Base-by-base conservation (phyloP, 2,329 filamentous ascomycete genomes). In the Madurella mycetomatis region DNA sequence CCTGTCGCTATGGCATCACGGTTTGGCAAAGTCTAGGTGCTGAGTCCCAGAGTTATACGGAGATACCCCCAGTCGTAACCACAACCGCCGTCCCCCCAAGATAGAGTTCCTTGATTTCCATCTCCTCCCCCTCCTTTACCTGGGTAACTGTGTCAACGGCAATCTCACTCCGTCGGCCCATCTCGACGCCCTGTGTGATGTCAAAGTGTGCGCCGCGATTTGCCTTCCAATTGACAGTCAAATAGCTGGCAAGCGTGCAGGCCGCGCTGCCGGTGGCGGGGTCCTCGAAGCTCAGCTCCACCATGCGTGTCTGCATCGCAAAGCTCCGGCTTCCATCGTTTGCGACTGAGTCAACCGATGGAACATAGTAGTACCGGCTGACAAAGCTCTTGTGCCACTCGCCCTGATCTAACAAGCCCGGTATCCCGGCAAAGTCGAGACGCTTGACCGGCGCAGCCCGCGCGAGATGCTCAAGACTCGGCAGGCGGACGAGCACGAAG, bases 111-210 rank as follows among this genome's bases (percentile, higher is more conserved):
- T 64, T 62, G 9, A 70, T 51, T 53, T 19, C 40, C 16, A 53
- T 53, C 16, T 37, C 47, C 15, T 49, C 47, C 5, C 32, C 53
- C 9, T 51, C 46, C 9, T 18, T 51, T 15, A 9, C 25, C 17
- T 47, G 44, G 11, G 57, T 47, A 30, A 51, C 52, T n/a, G 79
- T 71, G 52, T 78, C 72, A 37, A 82, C 74, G 40, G 67, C 62
- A 46, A 82, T 81, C 47, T 76, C 70, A 62, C 80, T 83, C 66
- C 70, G 71, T 59, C 83, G 70, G 5, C 83, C 84, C 80, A 87
- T 86, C 69, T 88, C 84, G 9, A 86, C 81, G 0, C 84, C 85
- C 70, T 88, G 85, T 55, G 79, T 79, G 58, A 87, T 70, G 54
- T 76, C 72, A 60, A 80, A 84, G 51, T 67, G 71, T 43, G 66